These are phyloP conservation scores for Ricinus communis DNA, from an alignment of 345 rosid genomes.

Conservation along the genomic window DNA sequence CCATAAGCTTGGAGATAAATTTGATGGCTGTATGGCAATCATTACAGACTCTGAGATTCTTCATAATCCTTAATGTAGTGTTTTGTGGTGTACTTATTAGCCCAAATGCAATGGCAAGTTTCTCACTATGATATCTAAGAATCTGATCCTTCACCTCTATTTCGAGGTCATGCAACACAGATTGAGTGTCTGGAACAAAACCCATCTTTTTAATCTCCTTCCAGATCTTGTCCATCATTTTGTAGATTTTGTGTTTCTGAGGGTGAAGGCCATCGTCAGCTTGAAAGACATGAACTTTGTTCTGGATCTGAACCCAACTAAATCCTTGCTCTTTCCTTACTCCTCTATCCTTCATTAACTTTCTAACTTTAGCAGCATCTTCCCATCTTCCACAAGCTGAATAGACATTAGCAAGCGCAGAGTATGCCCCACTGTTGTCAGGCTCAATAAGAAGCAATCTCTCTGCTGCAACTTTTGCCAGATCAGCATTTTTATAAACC, in stretches of 20 bases:
- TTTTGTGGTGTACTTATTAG: slow-evolving; percentile 70
- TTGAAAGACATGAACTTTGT: slow-evolving; percentile 68
- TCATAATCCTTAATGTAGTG: slow-evolving; percentile 77
- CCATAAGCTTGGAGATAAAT: slow-evolving; percentile 67
- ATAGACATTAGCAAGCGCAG: slow-evolving; percentile 77
- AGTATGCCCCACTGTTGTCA: slow-evolving; percentile 85
- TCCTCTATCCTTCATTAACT: slow-evolving; percentile 74
- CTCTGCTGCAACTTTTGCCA: slow-evolving; percentile 72
- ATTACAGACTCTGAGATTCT: slow-evolving; percentile 87
- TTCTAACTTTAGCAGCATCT: slow-evolving; percentile 70
- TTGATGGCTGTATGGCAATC: slow-evolving; percentile 91
- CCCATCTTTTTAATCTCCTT: slow-evolving; percentile 86
- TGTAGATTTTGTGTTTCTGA: slow-evolving; percentile 62
- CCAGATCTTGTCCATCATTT: slow-evolving; percentile 69
- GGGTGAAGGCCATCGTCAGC: slow-evolving; percentile 77
- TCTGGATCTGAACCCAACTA: slow-evolving; percentile 77
- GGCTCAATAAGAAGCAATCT: slow-evolving; percentile 71
- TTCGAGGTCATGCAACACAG: slow-evolving; percentile 59
- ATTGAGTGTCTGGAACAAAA: slow-evolving; percentile 63
- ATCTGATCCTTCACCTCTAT: slow-evolving; percentile 78
- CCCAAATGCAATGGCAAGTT: slow-evolving; percentile 86
- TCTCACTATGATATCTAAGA: slow-evolving; percentile 89
- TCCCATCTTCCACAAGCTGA: slow-evolving; percentile 85
- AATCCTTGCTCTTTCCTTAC: slow-evolving; percentile 88
- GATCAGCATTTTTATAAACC: slow-evolving; percentile 65